Conservation (phyloP, 2,329 filamentous ascomycete genomes). For the Parasarocladium wereldwijsianum region DNA sequence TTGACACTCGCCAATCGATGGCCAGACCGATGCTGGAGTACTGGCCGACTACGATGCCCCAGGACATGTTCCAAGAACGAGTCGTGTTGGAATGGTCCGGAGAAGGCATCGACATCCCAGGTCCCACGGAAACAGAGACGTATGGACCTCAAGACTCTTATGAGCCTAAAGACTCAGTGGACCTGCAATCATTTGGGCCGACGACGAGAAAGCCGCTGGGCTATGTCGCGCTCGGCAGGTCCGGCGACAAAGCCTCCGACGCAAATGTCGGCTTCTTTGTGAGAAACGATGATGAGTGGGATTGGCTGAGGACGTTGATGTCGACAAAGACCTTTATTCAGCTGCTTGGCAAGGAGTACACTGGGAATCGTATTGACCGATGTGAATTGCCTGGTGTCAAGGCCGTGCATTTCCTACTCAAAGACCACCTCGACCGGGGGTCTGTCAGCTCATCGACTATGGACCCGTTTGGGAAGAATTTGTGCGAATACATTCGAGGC, state of each 20-base stretch:
- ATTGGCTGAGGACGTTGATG: constrained; percentile 26
- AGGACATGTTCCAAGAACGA: constrained; percentile 8
- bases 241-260: constrained; percentile 24
- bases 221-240: constrained; percentile 13
- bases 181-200: constrained; percentile 8
- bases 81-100: constrained; percentile 8
- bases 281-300: constrained; percentile 24
- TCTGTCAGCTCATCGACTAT: constrained; percentile 14
- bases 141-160: constrained; percentile 5
- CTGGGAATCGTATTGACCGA: constrained; percentile 22
- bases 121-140: constrained; percentile 10
- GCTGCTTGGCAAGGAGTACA: constrained; percentile 20
- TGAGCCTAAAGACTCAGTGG: constrained; percentile 1
- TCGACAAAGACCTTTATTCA: constrained; percentile 19
- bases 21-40: constrained; percentile 12
- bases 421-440: constrained; percentile 28
- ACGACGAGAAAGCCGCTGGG: constrained; percentile 13
- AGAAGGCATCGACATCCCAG: constrained; percentile 7
- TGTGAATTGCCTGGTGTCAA: constrained; percentile 23
- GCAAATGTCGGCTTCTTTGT: constrained; percentile 29
- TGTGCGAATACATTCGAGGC: constrained; percentile 15
- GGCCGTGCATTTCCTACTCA: constrained; percentile 24
- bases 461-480: constrained; percentile 18
- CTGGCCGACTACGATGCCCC: constrained; percentile 12
- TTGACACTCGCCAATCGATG: constrained; percentile 22